Percentiles rank a stretch among this genome's conserved stretches.
phyloP scores from a whole-genome alignment of 352 stramenopile species.

The Phytophthora fragariaefolia region DNA sequence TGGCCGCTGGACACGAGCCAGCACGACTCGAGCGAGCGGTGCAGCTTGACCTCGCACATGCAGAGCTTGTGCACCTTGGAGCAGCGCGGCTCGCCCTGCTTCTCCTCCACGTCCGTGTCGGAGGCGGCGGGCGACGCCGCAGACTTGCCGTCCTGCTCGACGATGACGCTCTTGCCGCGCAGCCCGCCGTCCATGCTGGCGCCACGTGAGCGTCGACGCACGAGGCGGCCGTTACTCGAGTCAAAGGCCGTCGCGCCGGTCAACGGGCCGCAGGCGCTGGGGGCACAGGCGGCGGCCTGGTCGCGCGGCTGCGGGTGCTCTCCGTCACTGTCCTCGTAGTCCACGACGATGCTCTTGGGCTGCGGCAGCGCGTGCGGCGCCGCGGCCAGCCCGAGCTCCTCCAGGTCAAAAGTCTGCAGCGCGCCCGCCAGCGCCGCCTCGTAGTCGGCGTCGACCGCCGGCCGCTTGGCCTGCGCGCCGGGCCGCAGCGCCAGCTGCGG shows the following conservation, averaged over 20 bases:
- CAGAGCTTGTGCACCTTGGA: slow-evolving; percentile 73
- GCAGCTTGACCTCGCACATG: slow-evolving; percentile 77
- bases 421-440: slow-evolving; percentile 11
- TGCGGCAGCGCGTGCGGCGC: slow-evolving; percentile 7
- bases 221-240: slow-evolving; percentile 6
- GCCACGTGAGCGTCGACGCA: slow-evolving; percentile 40
- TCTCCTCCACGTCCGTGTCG: slow-evolving; percentile 23
- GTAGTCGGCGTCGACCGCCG: slow-evolving; percentile 12
- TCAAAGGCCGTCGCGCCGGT: slow-evolving; percentile 23
- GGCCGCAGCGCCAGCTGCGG: slow-evolving; percentile 9
- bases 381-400: slow-evolving; percentile 47
- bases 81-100: slow-evolving; percentile 46
- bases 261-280: slow-evolving; percentile 52
- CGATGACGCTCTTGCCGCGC: slow-evolving; percentile 45
- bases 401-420: slow-evolving; percentile 51
- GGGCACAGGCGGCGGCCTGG: slow-evolving; percentile 42
- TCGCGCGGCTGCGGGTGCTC: slow-evolving; percentile 20
- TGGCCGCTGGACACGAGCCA: slow-evolving; percentile 94
- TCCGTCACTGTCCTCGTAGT: slow-evolving; percentile 53
- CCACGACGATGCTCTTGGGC: slow-evolving; percentile 59
- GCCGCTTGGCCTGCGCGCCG: slow-evolving; percentile 4
- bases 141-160: slow-evolving; percentile 25
- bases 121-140: slow-evolving; percentile 20
- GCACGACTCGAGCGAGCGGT: slow-evolving; percentile 92
- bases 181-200: slow-evolving; percentile 30